Conservation (phyloP, 768 basidiomycete species). For the Podaxis mareebaensis region DNA sequence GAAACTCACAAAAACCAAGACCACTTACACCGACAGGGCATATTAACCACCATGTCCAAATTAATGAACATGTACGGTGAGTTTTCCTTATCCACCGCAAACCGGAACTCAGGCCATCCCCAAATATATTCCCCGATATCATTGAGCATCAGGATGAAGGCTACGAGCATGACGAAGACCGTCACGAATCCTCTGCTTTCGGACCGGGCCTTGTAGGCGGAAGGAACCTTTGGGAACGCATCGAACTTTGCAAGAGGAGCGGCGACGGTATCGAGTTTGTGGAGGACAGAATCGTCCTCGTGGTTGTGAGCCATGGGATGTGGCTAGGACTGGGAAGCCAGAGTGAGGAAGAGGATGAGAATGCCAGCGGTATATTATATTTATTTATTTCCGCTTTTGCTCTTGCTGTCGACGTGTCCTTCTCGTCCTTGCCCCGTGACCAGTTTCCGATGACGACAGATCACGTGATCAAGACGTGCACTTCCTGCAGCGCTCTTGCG, state of each 20-base stretch:
- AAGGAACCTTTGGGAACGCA: slow-evolving; percentile 84
- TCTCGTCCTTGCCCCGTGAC: slow-evolving; percentile 7
- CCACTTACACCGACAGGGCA: slow-evolving; percentile 87
- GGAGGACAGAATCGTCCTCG: slow-evolving; percentile 38
- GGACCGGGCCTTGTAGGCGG: slow-evolving; percentile 78
- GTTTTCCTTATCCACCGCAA: slow-evolving; percentile 74
- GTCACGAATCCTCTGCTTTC: slow-evolving; percentile 83
- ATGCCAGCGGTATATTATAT: slow-evolving; percentile 13
- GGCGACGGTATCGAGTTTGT: slow-evolving; percentile 68
- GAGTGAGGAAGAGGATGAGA: slow-evolving; percentile 9
- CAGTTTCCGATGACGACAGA: background rate
- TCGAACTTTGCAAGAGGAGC: slow-evolving; percentile 73
- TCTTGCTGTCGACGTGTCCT: slow-evolving; percentile 15
- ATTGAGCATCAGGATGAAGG: slow-evolving; percentile 78
- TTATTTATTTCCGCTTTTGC: background rate
- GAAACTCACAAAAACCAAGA: background rate
- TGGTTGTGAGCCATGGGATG: slow-evolving; percentile 4
- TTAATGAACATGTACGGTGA: slow-evolving; percentile 77
- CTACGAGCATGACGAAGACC: slow-evolving; percentile 63
- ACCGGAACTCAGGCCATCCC: slow-evolving; percentile 91
- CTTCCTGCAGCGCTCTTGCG: background rate
- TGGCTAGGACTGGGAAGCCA: background rate
- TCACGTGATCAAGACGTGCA: background rate
- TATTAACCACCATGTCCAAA: slow-evolving; percentile 89
- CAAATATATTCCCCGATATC: slow-evolving; percentile 91